phyloP scores from a whole-genome alignment of 2,329 filamentous ascomycete species.

The Xylaria sp. region DNA sequence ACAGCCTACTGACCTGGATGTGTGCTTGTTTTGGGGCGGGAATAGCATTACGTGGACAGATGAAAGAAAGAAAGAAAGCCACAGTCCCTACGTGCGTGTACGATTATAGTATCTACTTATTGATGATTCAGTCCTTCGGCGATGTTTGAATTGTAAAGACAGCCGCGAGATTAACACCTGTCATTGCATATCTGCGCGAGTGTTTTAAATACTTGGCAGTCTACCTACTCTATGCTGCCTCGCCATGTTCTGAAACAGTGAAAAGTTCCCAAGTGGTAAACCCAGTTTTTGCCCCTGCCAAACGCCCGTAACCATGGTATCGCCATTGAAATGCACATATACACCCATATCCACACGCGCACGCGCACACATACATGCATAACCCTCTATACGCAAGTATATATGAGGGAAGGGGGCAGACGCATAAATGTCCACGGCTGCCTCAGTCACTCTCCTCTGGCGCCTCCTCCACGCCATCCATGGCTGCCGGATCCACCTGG shows the following conservation, averaged over 20 bases:
- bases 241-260: neutral
- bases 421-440: neutral
- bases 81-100: constrained; percentile 7
- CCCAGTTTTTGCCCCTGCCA: constrained; percentile 23
- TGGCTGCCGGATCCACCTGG: constrained; percentile 49
- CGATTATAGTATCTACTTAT: constrained; percentile 7
- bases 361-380: too few species aligned
- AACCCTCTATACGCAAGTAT: too few species aligned
- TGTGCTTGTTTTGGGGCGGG: constrained; percentile 1
- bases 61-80: constrained; percentile 5
- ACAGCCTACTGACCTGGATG: constrained; percentile 34
- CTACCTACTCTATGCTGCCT: neutral
- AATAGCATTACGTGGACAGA: constrained; percentile 7
- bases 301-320: constrained; percentile 36
- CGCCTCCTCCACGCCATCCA: constrained; percentile 28
- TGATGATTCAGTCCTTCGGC: neutral
- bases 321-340: constrained; percentile 33
- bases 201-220: neutral
- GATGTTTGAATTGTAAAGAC: neutral
- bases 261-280: constrained; percentile 3
- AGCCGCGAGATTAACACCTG: neutral
- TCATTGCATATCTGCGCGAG: neutral
- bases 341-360: neutral
- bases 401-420: constrained; percentile 9
- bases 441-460: constrained; percentile 29